Evolutionary conservation across 495 filamentous ascomycete genomes (phyloP).

Genomic region (Delitschia confertaspora): DNA sequence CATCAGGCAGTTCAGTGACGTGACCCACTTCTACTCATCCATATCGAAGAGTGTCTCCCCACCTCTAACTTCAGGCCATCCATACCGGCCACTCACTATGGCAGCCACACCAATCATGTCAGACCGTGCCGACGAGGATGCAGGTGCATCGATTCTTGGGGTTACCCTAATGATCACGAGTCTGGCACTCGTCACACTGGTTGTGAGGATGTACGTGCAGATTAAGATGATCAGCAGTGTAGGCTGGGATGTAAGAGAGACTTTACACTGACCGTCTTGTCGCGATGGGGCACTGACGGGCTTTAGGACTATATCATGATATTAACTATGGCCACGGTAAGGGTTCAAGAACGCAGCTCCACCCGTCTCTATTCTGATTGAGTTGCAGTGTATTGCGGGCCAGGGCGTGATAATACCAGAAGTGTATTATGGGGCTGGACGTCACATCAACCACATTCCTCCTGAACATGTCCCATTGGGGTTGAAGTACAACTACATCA

Average conservation of each 20-base stretch:
- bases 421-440: constrained; percentile 24
- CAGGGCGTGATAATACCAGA: constrained; percentile 26
- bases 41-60: too few species aligned
- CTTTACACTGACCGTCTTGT: neutral
- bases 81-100: neutral
- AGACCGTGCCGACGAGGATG: constrained; percentile 6
- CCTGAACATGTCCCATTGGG: neutral
- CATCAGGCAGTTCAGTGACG: neutral
- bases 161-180: constrained; percentile 12
- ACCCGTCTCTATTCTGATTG: neutral
- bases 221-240: constrained; percentile 22
- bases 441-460: constrained; percentile 19
- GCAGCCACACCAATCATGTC: constrained; percentile 1
- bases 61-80: neutral
- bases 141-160: constrained; percentile 15
- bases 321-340: constrained; percentile 19
- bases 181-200: constrained; percentile 12
- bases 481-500: constrained; percentile 22
- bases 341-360: neutral
- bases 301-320: constrained; percentile 30
- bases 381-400: constrained; percentile 10
- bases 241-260: constrained; percentile 27
- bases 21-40: constrained; percentile 1
- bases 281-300: constrained; percentile 1
- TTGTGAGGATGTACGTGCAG: constrained; percentile 12